These are phyloP conservation scores for Lachnellula arida DNA, from an alignment of 2,329 filamentous ascomycete genomes.

Conservation along the genomic window DNA sequence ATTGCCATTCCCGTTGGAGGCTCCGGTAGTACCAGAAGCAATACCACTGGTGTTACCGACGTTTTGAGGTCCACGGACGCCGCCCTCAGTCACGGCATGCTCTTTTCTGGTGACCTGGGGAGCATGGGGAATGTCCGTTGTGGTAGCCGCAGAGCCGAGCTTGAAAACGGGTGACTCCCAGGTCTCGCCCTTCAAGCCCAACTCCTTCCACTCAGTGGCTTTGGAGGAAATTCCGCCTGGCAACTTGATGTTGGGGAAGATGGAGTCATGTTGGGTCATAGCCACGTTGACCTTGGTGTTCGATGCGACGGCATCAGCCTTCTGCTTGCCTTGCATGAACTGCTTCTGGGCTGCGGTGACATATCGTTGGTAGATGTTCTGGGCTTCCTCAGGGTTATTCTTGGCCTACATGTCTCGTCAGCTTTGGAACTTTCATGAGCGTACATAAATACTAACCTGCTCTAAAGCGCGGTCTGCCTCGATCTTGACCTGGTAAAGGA, in stretches of 20 bases:
- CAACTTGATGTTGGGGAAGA: constrained; percentile 83
- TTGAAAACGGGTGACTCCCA: constrained; percentile 96
- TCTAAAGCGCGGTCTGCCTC: constrained; percentile 72
- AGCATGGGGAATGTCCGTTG: constrained; percentile 61
- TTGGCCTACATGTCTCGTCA: constrained; percentile 42
- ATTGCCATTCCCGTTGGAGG: background rate
- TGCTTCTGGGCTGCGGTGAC: constrained; percentile 69
- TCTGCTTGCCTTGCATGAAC: constrained; percentile 69
- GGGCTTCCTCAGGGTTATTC: constrained; percentile 64
- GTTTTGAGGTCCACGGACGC: constrained; percentile 25
- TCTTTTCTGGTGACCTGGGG: constrained; percentile 51
- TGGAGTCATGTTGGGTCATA: constrained; percentile 82
- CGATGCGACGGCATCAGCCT: constrained; percentile 63
- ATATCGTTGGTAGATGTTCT: constrained; percentile 86
- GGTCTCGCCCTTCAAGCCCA: constrained; percentile 80
- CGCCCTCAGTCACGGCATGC: constrained; percentile 23
- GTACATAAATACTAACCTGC: no score
- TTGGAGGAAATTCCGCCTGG: constrained; percentile 88
- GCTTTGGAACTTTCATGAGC: no score
- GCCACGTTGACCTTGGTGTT: constrained; percentile 77
- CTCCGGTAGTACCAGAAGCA: background rate
- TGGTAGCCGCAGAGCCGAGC: constrained; percentile 72
- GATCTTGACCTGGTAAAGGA: constrained; percentile 72
- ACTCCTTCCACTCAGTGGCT: constrained; percentile 87
- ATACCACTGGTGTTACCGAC: constrained; percentile 19